phyloP scores from a whole-genome alignment of 345 rosid species.

The Syzygium jambos region DNA sequence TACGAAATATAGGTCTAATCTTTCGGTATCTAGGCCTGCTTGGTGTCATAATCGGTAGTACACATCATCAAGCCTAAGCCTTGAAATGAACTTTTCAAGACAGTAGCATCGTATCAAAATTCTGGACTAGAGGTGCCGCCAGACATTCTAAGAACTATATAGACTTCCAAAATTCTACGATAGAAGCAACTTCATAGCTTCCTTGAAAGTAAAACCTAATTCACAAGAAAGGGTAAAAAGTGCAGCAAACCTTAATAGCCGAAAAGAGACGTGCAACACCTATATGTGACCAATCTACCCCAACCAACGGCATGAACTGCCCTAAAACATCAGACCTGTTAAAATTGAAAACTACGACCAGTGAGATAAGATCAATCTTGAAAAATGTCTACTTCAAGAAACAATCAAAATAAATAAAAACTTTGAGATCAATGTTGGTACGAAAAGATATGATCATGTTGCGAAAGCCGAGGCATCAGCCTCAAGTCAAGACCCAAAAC shows the following conservation, averaged over 20 bases:
- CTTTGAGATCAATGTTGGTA: not conserved
- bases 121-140: not conserved
- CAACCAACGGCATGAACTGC: not conserved
- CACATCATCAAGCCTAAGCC: not conserved
- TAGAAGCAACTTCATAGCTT: not conserved
- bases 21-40: not conserved
- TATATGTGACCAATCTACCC: not conserved
- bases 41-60: not conserved
- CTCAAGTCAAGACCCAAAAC: not conserved
- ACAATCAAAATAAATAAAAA: not conserved
- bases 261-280: not conserved
- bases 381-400: not conserved
- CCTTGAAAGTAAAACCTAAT: not conserved
- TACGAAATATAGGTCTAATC: not conserved
- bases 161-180: not conserved
- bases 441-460: not conserved
- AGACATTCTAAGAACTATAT: not conserved
- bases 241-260: not conserved
- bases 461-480: not conserved
- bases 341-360: not conserved
- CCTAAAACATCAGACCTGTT: not conserved
- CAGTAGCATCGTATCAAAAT: not conserved
- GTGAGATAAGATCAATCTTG: not conserved
- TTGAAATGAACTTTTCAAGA: not conserved
- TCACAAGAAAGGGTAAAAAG: not conserved